Base-by-base conservation (phyloP, 805 yeast genomes). In the Komagataella populi region DNA sequence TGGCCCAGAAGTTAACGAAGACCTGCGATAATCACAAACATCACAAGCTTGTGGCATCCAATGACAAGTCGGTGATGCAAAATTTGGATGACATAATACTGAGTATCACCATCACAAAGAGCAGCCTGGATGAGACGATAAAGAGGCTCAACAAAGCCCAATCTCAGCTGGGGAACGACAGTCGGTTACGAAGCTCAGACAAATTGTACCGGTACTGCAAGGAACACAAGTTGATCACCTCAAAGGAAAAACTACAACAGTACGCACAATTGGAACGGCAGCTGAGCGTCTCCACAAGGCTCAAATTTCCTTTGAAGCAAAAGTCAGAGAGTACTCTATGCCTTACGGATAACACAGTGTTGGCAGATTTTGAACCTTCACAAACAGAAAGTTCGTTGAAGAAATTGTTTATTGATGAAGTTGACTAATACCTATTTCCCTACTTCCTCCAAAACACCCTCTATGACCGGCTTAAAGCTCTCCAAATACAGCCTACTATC, bases 231-330 rank as follows among this genome's bases (percentile, higher is more conserved):
- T 30, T 30, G 39, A 30, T 30, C 39, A 30, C 39, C 10, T 4
- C 39, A 8, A 30, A 30, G 14, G 39, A 30, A 30, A 49, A 49
- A 36, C 6, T 49, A 20, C 22, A 30, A 8, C 51, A 49, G 16
- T 49, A 49, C 22, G 22, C 20, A 17, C 51, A 46, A 30, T 18
- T 49, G 23, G 48, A 49, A 18, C 51, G 43, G 44, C 48, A 49
- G 48, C n/a, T 49, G 36, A 17, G 48, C n/a, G 45, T 30, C 44
- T 44, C 49, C 8, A 36, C 49, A 2, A 30, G 16, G n/a, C 49
- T 48, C 24, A 48, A 17, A 14, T 44, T 48, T 14, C 49, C 49
- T 22, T 30, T 30, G 30, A 44, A 44, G 18, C 44, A 44, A 20
- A 44, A 17, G 46, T 20, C 48, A 17, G 24, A 46, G 4, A 23